Evolutionary conservation across 192 early-diverging fungal genomes (phyloP), one percentile per base, ranked within the genome.

Genomic region (Kickxella alabastrina): DNA sequence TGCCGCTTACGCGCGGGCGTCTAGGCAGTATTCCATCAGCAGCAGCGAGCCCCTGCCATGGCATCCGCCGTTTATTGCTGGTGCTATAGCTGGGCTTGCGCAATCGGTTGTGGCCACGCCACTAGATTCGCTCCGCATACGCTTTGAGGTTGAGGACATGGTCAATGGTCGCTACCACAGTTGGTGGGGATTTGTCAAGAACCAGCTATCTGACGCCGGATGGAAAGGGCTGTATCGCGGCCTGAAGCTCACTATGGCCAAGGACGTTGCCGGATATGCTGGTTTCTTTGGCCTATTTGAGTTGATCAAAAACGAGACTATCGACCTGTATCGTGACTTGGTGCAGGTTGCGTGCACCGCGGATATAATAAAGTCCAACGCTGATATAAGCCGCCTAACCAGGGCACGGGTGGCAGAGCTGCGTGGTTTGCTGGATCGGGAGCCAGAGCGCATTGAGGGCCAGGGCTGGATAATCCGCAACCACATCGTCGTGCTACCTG

Each of bases 281-380:
- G 64, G 83, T 14, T 90, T 90, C 44, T 90, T 90, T 78, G 86
- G 82, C 13, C 74, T 83, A 6, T 90, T 90, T 62, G 87, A 90
- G 60, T 82, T 75, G 73, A 77, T 84, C 7, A 90, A 90, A 34
- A 79, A 84, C 27, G 82, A 86, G 43, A 82, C 82, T 21, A 85
- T 86, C 42, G 82, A 84, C 43, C 17, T 80, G 62, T 54, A 85
- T 59, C 62, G 79, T 78, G 41, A 77, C 19, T 57, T 75, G 49
- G 61, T 68, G 10, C 59, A 45, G 34, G 54, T 45, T 2, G 67
- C 72, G n/a, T 73, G 70, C 31, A 43, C 54, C 8, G 51, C 54
- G 2, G 55, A 65, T 3, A 24, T 58, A 6, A 52, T 66, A 18
- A 34, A 34, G 22, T 42, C 57, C 2, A 27, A 57, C 27, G 42